A percentile compares a stretch with the other conserved stretches of the same genome.
Conservation (phyloP, 176 grass and related monocot genomes). For the Tillandsia leiboldiana region DNA sequence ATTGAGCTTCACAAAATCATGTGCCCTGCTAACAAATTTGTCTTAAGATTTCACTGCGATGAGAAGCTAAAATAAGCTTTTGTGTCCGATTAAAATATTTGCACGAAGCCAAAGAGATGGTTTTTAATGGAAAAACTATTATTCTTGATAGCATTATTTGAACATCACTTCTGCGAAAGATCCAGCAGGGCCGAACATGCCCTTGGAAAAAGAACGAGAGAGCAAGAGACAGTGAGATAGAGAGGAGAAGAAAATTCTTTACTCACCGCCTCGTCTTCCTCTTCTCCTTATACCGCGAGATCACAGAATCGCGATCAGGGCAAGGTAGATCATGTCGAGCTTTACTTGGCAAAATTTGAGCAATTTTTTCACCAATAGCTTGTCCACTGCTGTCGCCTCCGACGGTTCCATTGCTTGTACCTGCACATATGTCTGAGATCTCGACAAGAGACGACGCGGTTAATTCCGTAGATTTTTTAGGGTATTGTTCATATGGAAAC, state of each 20-base stretch:
- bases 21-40: not conserved
- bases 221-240: not conserved
- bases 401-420: slow-evolving; percentile 13
- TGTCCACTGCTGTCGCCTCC: not conserved
- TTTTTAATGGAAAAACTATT: too few species aligned
- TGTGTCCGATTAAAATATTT: too few species aligned
- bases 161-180: not conserved
- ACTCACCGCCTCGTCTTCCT: slow-evolving; percentile 85
- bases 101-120: too few species aligned
- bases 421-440: slow-evolving; percentile 31
- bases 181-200: not conserved
- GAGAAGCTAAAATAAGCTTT: not conserved
- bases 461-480: slow-evolving; percentile 23
- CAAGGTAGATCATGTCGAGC: slow-evolving; percentile 34
- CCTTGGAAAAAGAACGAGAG: not conserved
- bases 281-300: slow-evolving; percentile 92
- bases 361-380: not conserved
- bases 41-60: not conserved
- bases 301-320: slow-evolving; percentile 48
- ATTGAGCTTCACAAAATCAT: too few species aligned
- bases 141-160: too few species aligned
- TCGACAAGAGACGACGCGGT: slow-evolving; percentile 37
- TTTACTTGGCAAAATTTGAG: slow-evolving; percentile 31
- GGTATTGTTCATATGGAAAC: slow-evolving; percentile 22
- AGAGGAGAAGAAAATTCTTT: not conserved